Percentiles rank a stretch among this genome's conserved stretches.
These are phyloP conservation scores for Eimeria acervulina DNA, from an alignment of 169 alveolate genomes.

Conservation along the genomic window DNA sequence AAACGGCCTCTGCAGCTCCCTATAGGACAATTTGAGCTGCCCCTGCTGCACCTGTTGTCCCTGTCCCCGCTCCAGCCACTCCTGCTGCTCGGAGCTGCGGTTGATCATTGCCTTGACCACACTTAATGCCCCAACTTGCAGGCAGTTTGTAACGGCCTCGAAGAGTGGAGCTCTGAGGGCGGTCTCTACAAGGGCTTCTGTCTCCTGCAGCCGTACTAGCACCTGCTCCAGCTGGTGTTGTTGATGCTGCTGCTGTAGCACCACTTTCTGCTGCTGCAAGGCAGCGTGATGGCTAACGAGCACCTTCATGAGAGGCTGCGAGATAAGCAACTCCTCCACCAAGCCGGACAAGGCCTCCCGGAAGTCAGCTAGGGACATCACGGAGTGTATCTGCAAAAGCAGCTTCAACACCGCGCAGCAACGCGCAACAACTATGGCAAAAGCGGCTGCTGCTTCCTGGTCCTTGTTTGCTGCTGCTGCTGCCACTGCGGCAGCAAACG, in stretches of 20 bases:
- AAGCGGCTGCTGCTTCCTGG: slow-evolving; percentile 31
- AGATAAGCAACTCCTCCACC: slow-evolving; percentile 43
- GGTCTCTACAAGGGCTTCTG: slow-evolving; percentile 43
- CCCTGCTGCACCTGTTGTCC: slow-evolving; percentile 18
- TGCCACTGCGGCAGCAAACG: slow-evolving; percentile 63
- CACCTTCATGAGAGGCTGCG: slow-evolving; percentile 63
- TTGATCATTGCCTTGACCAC: slow-evolving; percentile 54
- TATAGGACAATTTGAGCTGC: slow-evolving; percentile 38
- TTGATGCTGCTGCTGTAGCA: slow-evolving; percentile 46
- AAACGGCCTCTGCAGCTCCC: slow-evolving; percentile 57
- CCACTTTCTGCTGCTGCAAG: slow-evolving; percentile 15
- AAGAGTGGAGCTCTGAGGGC: slow-evolving; percentile 55
- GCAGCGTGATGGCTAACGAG: slow-evolving; percentile 29
- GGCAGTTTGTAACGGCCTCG: slow-evolving; percentile 31
- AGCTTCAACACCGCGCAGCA: slow-evolving; percentile 67
- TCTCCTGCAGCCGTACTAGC: slow-evolving; percentile 16
- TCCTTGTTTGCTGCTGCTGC: slow-evolving; percentile 61
- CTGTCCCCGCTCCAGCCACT: slow-evolving; percentile 6
- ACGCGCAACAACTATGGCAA: slow-evolving; percentile 62
- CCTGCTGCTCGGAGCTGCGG: slow-evolving; percentile 50
- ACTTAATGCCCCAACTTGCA: slow-evolving; percentile 63
- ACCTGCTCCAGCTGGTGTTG: slow-evolving; percentile 45
- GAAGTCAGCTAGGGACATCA: slow-evolving; percentile 14
- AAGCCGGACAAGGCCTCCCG: background rate
- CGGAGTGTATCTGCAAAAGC: slow-evolving; percentile 38